A percentile compares a stretch with the other conserved stretches of the same genome.
Conservation (phyloP, 768 basidiomycete species). For the Butyriboletus loyo region DNA sequence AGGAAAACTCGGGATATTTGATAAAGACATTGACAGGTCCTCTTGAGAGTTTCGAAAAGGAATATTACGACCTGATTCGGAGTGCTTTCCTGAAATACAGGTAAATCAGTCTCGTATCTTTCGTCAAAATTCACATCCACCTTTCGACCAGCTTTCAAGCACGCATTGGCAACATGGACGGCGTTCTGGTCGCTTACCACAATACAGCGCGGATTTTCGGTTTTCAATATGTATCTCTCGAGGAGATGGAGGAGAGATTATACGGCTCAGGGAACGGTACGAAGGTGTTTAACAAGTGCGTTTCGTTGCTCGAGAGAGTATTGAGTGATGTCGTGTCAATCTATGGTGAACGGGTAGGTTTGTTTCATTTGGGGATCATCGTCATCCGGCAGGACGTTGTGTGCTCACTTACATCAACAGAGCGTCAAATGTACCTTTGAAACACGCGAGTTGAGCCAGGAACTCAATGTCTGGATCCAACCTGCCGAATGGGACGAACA, state of each 20-base stretch:
- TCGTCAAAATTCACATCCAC: neutral
- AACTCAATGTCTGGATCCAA: slow-evolving; percentile 66
- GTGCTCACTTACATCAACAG: slow-evolving; percentile 27
- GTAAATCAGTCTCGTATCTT: slow-evolving; percentile 34
- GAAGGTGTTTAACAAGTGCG: slow-evolving; percentile 71
- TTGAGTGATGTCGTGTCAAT: slow-evolving; percentile 52
- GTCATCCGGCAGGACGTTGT: neutral
- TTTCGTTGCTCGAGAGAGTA: slow-evolving; percentile 67
- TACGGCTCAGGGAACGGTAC: slow-evolving; percentile 62
- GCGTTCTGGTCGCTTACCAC: slow-evolving; percentile 84
- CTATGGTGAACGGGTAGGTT: slow-evolving; percentile 65
- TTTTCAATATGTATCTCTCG: slow-evolving; percentile 87
- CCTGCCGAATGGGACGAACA: slow-evolving; percentile 48
- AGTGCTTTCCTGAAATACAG: slow-evolving; percentile 94
- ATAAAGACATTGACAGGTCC: slow-evolving; percentile 62
- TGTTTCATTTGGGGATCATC: neutral
- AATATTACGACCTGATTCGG: slow-evolving; percentile 92
- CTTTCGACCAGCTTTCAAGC: slow-evolving; percentile 74
- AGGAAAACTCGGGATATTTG: slow-evolving; percentile 80
- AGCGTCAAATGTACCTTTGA: slow-evolving; percentile 62
- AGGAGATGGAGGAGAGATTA: slow-evolving; percentile 82
- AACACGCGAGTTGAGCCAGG: slow-evolving; percentile 40
- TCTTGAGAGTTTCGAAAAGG: slow-evolving; percentile 82
- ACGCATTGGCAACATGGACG: slow-evolving; percentile 96
- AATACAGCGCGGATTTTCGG: slow-evolving; percentile 87